Conservation (phyloP, 2,329 filamentous ascomycete species). For the Colletotrichum tropicicola region DNA sequence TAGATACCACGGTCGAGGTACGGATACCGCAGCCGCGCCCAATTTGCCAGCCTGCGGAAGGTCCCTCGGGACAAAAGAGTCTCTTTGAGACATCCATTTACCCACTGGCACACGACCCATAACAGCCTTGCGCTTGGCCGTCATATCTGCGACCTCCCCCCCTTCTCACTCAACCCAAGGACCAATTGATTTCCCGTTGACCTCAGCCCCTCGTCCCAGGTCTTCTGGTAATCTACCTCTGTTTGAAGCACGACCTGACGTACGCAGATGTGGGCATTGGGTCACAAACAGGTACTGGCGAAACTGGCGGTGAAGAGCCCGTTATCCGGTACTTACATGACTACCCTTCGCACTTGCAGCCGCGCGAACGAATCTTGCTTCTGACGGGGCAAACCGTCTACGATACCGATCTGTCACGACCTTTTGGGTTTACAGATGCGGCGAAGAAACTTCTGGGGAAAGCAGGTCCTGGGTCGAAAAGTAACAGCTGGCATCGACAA, state of each 20-base stretch:
- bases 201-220: background rate
- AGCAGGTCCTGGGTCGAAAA: background rate
- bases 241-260: slow-evolving; percentile 1
- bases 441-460: background rate
- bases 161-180: slow-evolving; percentile 15
- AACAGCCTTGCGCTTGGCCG: slow-evolving; percentile 33
- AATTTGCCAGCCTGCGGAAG: too few species aligned
- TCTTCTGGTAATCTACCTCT: background rate
- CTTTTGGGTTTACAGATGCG: background rate
- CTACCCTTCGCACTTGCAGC: slow-evolving; percentile 8
- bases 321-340: background rate
- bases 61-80: too few species aligned
- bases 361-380: background rate
- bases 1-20: too few species aligned
- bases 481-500: background rate
- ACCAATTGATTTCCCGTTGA: background rate
- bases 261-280: slow-evolving; percentile 2
- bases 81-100: background rate
- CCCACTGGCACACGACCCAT: background rate
- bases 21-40: too few species aligned
- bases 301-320: slow-evolving; percentile 22
- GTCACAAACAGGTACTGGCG: slow-evolving; percentile 1
- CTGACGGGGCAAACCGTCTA: background rate
- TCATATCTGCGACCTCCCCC: slow-evolving; percentile 37
- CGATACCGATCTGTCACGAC: background rate